A percentile compares a stretch with the other conserved stretches of the same genome.
These are phyloP conservation scores for Hypoxylon sp. DNA, from an alignment of 2,329 filamentous ascomycete species.

Conservation along the genomic window DNA sequence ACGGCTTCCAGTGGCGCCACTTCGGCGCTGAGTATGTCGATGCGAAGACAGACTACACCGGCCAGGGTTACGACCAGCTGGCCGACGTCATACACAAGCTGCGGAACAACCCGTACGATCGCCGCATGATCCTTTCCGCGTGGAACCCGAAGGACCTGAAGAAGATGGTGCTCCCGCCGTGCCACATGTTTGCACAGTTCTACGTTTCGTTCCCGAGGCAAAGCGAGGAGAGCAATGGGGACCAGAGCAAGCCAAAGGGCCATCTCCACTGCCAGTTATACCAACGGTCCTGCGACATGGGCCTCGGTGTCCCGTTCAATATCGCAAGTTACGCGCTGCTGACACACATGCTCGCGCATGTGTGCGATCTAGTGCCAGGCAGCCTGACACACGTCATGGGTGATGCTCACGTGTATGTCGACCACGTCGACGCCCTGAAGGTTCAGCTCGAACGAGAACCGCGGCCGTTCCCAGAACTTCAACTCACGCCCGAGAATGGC, in stretches of 20 bases:
- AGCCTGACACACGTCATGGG: conserved; percentile 96
- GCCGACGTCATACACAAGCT: conserved; percentile 92
- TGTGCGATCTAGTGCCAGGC: conserved; percentile 86
- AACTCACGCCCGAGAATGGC: conserved; percentile 76
- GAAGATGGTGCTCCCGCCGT: conserved; percentile 84
- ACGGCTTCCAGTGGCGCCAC: conserved; percentile 99
- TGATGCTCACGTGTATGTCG: conserved; percentile 95
- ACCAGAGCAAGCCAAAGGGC: conserved; percentile 66
- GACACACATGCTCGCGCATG: conserved; percentile 94
- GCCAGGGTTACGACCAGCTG: conserved; percentile 92
- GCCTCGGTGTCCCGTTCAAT: conserved; percentile 96
- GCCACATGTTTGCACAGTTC: conserved; percentile 89
- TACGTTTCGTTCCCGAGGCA: conserved; percentile 75
- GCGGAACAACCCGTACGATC: conserved; percentile 85
- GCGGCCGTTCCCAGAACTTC: conserved; percentile 82
- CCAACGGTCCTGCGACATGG: conserved; percentile 96
- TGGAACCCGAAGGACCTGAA: conserved; percentile 89
- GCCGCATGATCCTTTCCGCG: conserved; percentile 89
- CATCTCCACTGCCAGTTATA: conserved; percentile 91
- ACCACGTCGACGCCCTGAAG: conserved; percentile 90
- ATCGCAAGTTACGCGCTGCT: conserved; percentile 95
- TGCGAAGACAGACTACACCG: conserved; percentile 83
- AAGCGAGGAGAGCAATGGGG: conserved; percentile 49
- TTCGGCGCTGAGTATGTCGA: conserved; percentile 94
- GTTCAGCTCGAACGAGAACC: conserved; percentile 86